Percentiles rank a stretch among this genome's conserved stretches.
Evolutionary conservation across 331 rosid species (phyloP).

Genomic region (Acacia pycnantha): DNA sequence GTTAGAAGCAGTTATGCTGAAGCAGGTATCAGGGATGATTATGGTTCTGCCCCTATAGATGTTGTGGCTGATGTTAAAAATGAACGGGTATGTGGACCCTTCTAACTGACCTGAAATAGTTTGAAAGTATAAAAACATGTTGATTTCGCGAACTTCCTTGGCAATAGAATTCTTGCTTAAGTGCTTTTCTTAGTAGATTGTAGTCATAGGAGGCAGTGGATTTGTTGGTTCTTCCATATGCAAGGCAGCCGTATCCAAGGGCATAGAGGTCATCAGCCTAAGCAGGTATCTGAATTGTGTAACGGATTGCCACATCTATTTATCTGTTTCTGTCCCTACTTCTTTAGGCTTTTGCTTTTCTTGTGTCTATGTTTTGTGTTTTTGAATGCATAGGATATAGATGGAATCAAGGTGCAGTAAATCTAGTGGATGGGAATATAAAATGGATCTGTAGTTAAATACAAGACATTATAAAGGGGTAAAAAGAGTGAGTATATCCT

Average conservation of each 20-base stretch:
- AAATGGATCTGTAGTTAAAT: not conserved
- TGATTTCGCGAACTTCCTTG: not conserved
- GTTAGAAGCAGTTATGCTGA: conserved; percentile 65
- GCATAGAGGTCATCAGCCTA: conserved; percentile 84
- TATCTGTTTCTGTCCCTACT: conserved; percentile 1
- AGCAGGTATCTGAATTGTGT: conserved; percentile 60
- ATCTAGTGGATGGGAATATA: not conserved
- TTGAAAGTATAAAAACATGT: not conserved
- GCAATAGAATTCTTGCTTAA: conserved; percentile 10
- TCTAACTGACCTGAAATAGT: not conserved
- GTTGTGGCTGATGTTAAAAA: conserved; percentile 78
- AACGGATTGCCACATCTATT: not conserved
- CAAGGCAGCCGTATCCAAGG: conserved; percentile 92
- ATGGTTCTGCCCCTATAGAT: conserved; percentile 59
- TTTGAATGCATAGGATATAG: not conserved
- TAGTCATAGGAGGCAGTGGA: conserved; percentile 93
- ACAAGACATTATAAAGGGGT: not conserved
- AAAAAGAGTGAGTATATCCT: not conserved
- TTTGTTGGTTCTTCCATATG: conserved; percentile 97
- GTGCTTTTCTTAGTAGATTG: conserved; percentile 59
- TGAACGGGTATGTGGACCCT: conserved; percentile 56
- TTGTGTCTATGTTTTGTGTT: not conserved
- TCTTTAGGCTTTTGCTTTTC: not conserved
- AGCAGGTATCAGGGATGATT: conserved; percentile 45
- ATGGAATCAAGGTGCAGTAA: not conserved